Evolutionary conservation across 371 early-diverging fungal genomes (phyloP), one percentile per base, ranked within the genome.

Genomic region (Saksenaea vasiformis): DNA sequence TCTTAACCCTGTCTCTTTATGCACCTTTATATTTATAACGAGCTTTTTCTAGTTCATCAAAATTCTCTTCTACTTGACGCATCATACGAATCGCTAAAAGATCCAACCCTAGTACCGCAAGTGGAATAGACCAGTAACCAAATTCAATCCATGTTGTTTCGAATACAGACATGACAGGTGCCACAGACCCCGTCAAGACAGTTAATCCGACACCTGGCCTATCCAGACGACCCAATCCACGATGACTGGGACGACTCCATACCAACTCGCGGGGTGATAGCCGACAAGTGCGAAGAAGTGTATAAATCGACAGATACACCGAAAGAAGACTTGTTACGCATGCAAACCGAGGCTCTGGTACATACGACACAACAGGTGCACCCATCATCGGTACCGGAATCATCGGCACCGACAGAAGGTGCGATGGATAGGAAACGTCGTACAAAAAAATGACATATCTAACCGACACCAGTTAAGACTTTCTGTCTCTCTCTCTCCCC

Each of bases 1-100:
- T 41, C 8, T n/a, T n/a, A 41, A 8, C 22, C 22, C 22, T 19
- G 17, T 22, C 51, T 57, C 37, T 22, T 64, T 61, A 79, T 54
- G 73, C 76, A 27, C 73, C 76, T 64, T 78, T 78, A 53, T 67
- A 78, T 26, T 68, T 78, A 43, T 78, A 78, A 17, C 69, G 70
- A 37, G 73, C 65, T 22, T 64, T 69, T 28, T 78, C 79, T 17
- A 78, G 41, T n/a, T 68, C 79, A 10, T 67, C 72, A 37, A 78
- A 43, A 11, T 71, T 62, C 24, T 43, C 62, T 51, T 75, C 64
- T 17, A 78, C 76, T 47, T 69, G 67, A 15, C 60, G 55, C 65
- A 78, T 78, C 76, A 76, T 78, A 14, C 59, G 59, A 35, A 64
- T 56, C 9, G 71, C 71, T 10, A 63, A 57, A 17, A 62, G n/a